Evolutionary conservation across 1,139 yeast genomes (phyloP).

Genomic region (Pichia terricola): DNA sequence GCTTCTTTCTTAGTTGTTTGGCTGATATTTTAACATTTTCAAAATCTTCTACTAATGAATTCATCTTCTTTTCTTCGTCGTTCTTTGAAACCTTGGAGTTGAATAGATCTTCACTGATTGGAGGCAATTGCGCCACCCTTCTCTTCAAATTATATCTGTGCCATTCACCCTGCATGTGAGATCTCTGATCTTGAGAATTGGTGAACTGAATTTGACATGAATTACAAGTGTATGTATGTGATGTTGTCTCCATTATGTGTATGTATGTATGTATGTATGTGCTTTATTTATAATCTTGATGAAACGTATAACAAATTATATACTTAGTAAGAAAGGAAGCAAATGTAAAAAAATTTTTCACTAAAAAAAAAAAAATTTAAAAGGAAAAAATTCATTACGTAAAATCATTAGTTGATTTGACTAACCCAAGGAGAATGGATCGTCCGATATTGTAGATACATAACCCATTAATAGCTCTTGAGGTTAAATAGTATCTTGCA

Average conservation of each 20-base stretch:
- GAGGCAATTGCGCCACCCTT: constrained; percentile 50
- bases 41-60: constrained; percentile 11
- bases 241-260: constrained; percentile 5
- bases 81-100: constrained; percentile 31
- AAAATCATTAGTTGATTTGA: too few relatives aligned
- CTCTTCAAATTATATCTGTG: constrained; percentile 57
- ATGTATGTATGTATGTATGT: too few relatives aligned
- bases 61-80: constrained; percentile 5
- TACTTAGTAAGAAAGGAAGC: neutral
- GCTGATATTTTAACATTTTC: constrained; percentile 35
- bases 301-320: constrained; percentile 1
- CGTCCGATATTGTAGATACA: too few relatives aligned
- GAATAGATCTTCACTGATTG: constrained; percentile 42
- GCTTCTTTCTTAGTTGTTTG: constrained; percentile 55
- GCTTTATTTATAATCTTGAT: too few relatives aligned
- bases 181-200: constrained; percentile 69
- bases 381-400: neutral
- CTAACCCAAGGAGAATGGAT: too few relatives aligned
- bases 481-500: too few relatives aligned
- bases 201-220: constrained; percentile 77
- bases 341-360: neutral
- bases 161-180: constrained; percentile 87
- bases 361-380: too few relatives aligned
- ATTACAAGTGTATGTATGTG: constrained; percentile 53
- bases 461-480: too few relatives aligned